Evolutionary conservation across 352 stramenopile species (phyloP), one percentile per base, ranked within the genome.

Genomic region (Pelagophyceae sp.): DNA sequence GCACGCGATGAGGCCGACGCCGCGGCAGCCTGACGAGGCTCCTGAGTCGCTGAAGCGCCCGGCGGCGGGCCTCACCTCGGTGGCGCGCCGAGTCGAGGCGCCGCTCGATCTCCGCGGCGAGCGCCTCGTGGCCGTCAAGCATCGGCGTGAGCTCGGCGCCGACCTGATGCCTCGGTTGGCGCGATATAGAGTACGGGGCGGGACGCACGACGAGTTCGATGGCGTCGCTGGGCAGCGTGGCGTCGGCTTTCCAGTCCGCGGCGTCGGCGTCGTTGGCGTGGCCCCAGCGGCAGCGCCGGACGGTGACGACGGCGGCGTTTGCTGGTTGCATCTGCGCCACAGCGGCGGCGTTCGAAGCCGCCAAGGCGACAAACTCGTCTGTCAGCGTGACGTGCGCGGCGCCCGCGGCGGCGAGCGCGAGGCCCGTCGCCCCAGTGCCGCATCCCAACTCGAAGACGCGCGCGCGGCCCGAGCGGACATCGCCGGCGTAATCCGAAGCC

Each of bases 131-230:
- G 6, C 35, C 67, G 35, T 2, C 67, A 23, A 74, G 15, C 35
- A 58, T 58, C 15, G 67, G 67, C 67, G 67, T 54, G 15, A 74
- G 67, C 38, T 74, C 67, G 33, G 67, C 67, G 35, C 67, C 67
- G 37, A 74, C 38, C n/a, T n/a, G n/a, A n/a, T n/a, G n/a, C n/a
- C n/a, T n/a, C n/a, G n/a, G n/a, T n/a, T n/a, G n/a, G n/a, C n/a
- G n/a, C n/a, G n/a, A n/a, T n/a, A n/a, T n/a, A n/a, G n/a, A n/a
- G n/a, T n/a, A n/a, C n/a, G n/a, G n/a, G n/a, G n/a, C n/a, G n/a
- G n/a, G n/a, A n/a, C n/a, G n/a, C n/a, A n/a, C n/a, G 45, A 54
- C 45, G 11, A 54, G 23, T 23, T 54, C 45, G 11, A 23, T 54
- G 11, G 45, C 11, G 11, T 11, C 11, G 11, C 11, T 23, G 11